Evolutionary conservation across 768 basidiomycete genomes (phyloP), one percentile per base, ranked within the genome.

Genomic region (Lentinula sp.): DNA sequence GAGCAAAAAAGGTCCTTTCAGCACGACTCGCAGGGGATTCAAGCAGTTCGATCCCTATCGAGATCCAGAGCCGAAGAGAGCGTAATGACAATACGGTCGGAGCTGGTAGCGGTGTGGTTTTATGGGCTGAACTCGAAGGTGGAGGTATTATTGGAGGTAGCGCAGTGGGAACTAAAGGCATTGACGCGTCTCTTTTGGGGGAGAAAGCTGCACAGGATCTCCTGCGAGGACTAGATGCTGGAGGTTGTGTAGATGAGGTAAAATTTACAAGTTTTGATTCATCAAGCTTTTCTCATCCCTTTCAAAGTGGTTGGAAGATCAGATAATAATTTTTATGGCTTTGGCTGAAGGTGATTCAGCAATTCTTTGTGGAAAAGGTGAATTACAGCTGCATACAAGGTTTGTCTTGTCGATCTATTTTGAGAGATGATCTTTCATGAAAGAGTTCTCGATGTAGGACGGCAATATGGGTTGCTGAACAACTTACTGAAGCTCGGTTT

Each of bases 301-400:
- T 45, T 45, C 32, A 45, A 28, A 53, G 75, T 77, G 75, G 74
- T 65, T 78, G 16, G 77, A 90, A 77, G 91, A 93, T 70, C 90
- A 92, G 67, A 85, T 91, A 18, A 84, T 91, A 50, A 81, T 91
- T 40, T 86, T 90, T 67, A 82, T 91, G 73, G 88, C 88, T 8
- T 76, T 92, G 16, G 88, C 89, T 8, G 71, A 84, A 53, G 88
- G 88, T 4, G 78, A 65, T 28, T 91, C 88, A 10, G 75, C 74
- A 57, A 75, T 92, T 31, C 76, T 75, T 50, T 80, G 79, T 62
- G 79, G 79, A 23, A 80, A 73, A 28, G 81, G 83, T 1, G 87
- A 83, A 4, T 65, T 91, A 37, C 84, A 80, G 21, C 70, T 88
- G 63, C 90, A 92, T 71, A 91, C 90, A 6, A 79, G 77, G 89